Base-by-base conservation (phyloP, 345 rosid species). In the Acer yangbiense region DNA sequence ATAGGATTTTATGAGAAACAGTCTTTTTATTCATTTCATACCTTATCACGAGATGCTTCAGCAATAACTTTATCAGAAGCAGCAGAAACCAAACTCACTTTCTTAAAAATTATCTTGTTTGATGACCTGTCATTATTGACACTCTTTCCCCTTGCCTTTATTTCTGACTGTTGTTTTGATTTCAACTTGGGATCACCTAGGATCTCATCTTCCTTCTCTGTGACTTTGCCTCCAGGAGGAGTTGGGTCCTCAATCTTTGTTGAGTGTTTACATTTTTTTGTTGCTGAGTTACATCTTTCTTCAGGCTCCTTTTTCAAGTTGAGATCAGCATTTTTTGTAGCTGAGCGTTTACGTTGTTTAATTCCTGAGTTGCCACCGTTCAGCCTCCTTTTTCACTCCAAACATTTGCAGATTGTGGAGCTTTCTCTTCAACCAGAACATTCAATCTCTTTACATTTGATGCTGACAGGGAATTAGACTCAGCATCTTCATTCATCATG, bases 21-120 rank as follows among this genome's bases (percentile, higher is more conserved):
- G 65, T 25, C 27, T 63, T 25, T 73, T 65, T 61, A 55, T 77
- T 69, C 6, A 50, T 73, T 74, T 68, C 75, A 43, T 83, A 91
- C 93, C 93, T 85, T 86, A 60, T 43, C 68, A 35, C 66, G 76
- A 58, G 85, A 79, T 76, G 85, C 80, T 79, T 76, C 84, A 72
- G 69, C 58, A 77, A 61, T 78, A 77, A 52, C 44, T 43, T 75
- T 83, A 69, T 75, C 81, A 17, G 74, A 35, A 70, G 81, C 43
- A 73, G 64, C 70, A 71, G 25, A 70, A 73, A 73, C 79, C 63
- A 44, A 63, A 54, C 54, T 75, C 66, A 64, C 75, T 71, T 68
- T 77, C 80, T 76, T 79, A 46, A 64, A 63, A 71, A 32, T 69
- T 58, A 60, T 48, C 72, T 78, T 82, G 73, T 75, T 70, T n/a